These are phyloP conservation scores for Meyerozyma carpophila DNA, from an alignment of 1,139 yeast species.

Conservation along the genomic window DNA sequence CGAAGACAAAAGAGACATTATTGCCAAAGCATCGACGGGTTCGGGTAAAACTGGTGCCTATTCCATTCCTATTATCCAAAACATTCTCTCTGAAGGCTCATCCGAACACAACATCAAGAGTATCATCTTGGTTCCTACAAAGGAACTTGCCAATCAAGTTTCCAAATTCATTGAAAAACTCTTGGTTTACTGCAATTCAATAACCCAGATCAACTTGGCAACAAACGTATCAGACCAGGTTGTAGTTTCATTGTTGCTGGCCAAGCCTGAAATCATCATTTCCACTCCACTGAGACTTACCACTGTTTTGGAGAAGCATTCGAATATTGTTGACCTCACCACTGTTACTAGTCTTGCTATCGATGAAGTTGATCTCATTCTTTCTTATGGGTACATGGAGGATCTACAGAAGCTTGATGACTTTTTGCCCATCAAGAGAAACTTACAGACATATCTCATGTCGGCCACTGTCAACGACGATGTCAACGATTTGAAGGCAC, in stretches of 20 bases:
- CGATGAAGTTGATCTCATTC: slow-evolving; percentile 91
- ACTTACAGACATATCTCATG: slow-evolving; percentile 88
- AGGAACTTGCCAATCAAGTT: slow-evolving; percentile 85
- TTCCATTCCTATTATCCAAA: slow-evolving; percentile 70
- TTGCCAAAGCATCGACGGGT: slow-evolving; percentile 86
- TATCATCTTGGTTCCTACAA: slow-evolving; percentile 75
- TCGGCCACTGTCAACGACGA: slow-evolving; percentile 94
- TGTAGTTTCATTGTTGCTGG: slow-evolving; percentile 60
- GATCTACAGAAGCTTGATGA: slow-evolving; percentile 66
- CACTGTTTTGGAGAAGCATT: slow-evolving; percentile 46
- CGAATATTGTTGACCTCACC: slow-evolving; percentile 41
- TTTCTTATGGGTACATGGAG: slow-evolving; percentile 87
- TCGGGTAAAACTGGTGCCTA: slow-evolving; percentile 90
- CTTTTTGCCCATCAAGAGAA: slow-evolving; percentile 63
- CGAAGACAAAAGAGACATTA: slow-evolving; percentile 79
- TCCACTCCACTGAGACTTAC: slow-evolving; percentile 85
- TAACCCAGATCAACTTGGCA: slow-evolving; percentile 69
- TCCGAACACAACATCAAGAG: slow-evolving; percentile 35
- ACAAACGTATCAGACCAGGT: slow-evolving; percentile 71
- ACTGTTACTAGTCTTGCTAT: slow-evolving; percentile 69
- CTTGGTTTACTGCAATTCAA: slow-evolving; percentile 64
- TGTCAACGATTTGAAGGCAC: slow-evolving; percentile 64
- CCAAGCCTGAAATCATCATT: slow-evolving; percentile 74
- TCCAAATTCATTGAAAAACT: slow-evolving; percentile 62
- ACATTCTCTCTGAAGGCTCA: slow-evolving; percentile 40